These are phyloP conservation scores for Amborella trichopoda DNA, from an alignment of 164 flowering plant species.

Conservation along the genomic window DNA sequence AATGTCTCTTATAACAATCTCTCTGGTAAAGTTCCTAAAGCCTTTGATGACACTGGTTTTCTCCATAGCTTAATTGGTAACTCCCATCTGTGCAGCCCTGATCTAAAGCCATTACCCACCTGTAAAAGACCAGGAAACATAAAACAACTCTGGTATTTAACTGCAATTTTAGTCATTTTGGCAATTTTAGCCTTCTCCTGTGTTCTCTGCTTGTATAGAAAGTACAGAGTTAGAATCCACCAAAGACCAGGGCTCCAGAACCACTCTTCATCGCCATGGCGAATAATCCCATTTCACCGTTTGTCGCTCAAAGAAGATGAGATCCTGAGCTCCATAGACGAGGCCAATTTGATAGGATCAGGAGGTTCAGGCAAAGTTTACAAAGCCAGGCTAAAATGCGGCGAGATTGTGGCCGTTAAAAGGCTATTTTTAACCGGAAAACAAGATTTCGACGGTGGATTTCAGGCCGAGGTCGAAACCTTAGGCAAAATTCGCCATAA, in stretches of 20 bases:
- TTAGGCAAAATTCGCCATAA: constrained; percentile 46
- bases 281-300: constrained; percentile 34
- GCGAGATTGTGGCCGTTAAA: constrained; percentile 57
- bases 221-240: too few species aligned
- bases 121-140: too few species aligned
- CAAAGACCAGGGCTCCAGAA: too few species aligned
- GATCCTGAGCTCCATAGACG: constrained; percentile 20
- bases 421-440: constrained; percentile 25
- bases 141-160: too few species aligned
- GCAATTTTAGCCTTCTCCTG: too few species aligned
- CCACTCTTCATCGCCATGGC: too few species aligned
- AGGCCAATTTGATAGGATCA: constrained; percentile 36
- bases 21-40: constrained; percentile 38
- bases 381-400: constrained; percentile 32
- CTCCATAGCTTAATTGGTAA: constrained; percentile 38
- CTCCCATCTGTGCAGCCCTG: constrained; percentile 46
- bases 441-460: constrained; percentile 22
- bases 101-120: constrained; percentile 28
- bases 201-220: too few species aligned
- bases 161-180: too few species aligned
- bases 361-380: constrained; percentile 66
- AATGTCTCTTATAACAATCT: constrained; percentile 45
- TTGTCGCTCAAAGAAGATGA: constrained; percentile 28
- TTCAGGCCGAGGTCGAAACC: constrained; percentile 47
- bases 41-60: constrained; percentile 19